phyloP scores from a whole-genome alignment of 768 basidiomycete species.

The Gloeostereum incarnatum region DNA sequence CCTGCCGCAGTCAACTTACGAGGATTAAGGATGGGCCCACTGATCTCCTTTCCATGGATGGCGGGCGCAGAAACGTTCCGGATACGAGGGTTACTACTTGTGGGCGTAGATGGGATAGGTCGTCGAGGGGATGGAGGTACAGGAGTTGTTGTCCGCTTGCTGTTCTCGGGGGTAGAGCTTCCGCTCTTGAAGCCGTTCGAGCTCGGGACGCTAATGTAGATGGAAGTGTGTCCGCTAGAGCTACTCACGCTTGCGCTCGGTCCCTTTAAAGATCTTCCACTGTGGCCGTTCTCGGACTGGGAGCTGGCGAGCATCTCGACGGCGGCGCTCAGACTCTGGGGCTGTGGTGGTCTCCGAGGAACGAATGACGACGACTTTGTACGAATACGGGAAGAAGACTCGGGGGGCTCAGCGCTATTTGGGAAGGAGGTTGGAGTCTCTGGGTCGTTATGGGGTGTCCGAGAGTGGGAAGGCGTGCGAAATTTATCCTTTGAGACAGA shows the following conservation, averaged over 20 bases:
- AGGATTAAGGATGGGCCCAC: constrained; percentile 60
- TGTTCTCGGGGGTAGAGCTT: too few relatives aligned
- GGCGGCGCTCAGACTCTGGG: constrained; percentile 67
- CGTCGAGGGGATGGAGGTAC: constrained; percentile 34
- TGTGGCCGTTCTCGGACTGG: constrained; percentile 30
- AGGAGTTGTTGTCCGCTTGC: too few relatives aligned
- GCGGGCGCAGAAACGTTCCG: constrained; percentile 29
- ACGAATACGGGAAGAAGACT: constrained; percentile 34
- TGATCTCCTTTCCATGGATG: constrained; percentile 56
- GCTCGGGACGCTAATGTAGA: too few relatives aligned
- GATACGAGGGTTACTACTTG: constrained; percentile 21
- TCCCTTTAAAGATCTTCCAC: too few relatives aligned
- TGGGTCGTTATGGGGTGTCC: constrained; percentile 18
- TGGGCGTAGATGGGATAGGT: constrained; percentile 29
- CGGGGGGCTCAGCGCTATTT: constrained; percentile 16
- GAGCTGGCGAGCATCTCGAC: constrained; percentile 49
- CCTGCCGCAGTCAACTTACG: constrained; percentile 31
- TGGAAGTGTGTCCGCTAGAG: too few relatives aligned
- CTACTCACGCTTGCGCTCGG: too few relatives aligned
- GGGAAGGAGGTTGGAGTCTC: constrained; percentile 13
- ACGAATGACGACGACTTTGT: constrained; percentile 48
- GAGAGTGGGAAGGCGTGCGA: constrained; percentile 19
- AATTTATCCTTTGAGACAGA: too few relatives aligned
- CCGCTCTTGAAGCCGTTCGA: too few relatives aligned
- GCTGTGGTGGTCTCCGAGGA: constrained; percentile 43